phyloP scores from a whole-genome alignment of 192 early-diverging fungal species.

The Backusella macrospora region DNA sequence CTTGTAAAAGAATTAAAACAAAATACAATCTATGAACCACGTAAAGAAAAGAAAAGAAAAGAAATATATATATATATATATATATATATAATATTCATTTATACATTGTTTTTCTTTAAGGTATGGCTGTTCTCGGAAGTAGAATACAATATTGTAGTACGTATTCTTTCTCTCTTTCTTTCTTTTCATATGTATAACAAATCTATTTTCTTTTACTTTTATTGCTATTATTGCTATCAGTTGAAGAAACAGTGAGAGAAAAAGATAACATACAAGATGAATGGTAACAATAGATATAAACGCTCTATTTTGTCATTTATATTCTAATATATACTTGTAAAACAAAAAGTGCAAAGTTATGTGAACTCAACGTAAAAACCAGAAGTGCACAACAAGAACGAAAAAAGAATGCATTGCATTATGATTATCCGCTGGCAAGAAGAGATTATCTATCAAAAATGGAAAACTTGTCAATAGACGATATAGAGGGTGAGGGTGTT shows the following conservation, averaged over 20 bases:
- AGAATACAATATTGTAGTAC: slow-evolving; percentile 53
- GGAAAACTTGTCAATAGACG: background rate
- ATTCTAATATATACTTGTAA: background rate
- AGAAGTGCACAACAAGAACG: background rate
- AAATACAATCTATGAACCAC: slow-evolving; percentile 58
- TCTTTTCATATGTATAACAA: slow-evolving; percentile 25
- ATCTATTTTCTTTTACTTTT: background rate
- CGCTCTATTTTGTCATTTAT: background rate
- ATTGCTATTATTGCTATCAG: background rate
- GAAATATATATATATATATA: background rate
- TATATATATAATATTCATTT: background rate
- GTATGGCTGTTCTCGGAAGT: slow-evolving; percentile 54
- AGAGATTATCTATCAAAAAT: background rate
- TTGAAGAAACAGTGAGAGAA: background rate
- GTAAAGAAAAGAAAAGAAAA: slow-evolving; percentile 5
- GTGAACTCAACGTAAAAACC: background rate
- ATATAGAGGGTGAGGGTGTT: background rate
- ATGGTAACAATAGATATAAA: background rate
- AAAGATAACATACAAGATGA: background rate
- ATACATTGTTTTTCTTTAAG: background rate
- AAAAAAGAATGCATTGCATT: background rate
- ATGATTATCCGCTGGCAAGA: background rate
- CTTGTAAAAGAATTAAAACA: slow-evolving; percentile 54
- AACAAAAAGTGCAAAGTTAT: background rate
- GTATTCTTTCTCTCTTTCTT: background rate